A percentile compares a stretch with the other conserved stretches of the same genome.
These are phyloP conservation scores for Zopfia rhizophila DNA, from an alignment of 2,329 filamentous ascomycete species.

Conservation along the genomic window DNA sequence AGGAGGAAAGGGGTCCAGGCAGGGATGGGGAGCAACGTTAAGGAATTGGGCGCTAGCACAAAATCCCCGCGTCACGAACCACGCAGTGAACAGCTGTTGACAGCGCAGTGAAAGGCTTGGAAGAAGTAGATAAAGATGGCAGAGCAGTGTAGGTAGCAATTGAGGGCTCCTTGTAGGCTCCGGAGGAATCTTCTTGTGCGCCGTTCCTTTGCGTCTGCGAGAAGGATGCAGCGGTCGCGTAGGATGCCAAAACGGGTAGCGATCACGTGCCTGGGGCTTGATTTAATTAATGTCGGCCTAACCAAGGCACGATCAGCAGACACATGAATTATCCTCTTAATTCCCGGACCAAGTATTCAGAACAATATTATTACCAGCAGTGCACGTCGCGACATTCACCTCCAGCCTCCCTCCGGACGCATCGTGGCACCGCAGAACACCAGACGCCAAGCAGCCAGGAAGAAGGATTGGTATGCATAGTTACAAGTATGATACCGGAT, in stretches of 20 bases:
- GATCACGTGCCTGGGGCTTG: conserved; percentile 41
- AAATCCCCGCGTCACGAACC: conserved; percentile 34
- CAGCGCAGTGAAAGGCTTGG: conserved; percentile 15
- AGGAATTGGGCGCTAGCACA: conserved; percentile 45
- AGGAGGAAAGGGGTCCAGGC: conserved; percentile 50
- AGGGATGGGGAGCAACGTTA: conserved; percentile 49
- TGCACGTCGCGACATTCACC: too few species aligned
- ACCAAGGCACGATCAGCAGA: conserved; percentile 3
- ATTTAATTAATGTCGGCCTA: conserved; percentile 6
- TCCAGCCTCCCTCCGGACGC: conserved; percentile 7
- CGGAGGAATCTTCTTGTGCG: conserved; percentile 12
- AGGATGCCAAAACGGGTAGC: conserved; percentile 31
- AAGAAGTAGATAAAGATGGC: conserved; percentile 1
- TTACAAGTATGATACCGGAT: too few species aligned
- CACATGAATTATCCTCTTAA: too few species aligned
- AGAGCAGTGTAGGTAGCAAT: conserved; percentile 30
- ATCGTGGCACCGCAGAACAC: conserved; percentile 27
- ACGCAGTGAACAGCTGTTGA: conserved; percentile 7
- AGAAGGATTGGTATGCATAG: conserved; percentile 3
- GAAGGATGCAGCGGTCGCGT: conserved; percentile 33
- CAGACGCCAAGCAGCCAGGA: conserved; percentile 13
- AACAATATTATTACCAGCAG: too few species aligned
- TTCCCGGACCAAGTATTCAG: too few species aligned
- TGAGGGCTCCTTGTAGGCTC: conserved; percentile 29
- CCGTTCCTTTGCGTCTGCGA: conserved; percentile 6